Base-by-base conservation (phyloP, 2,329 filamentous ascomycete species). In the Colletotrichum navitas region DNA sequence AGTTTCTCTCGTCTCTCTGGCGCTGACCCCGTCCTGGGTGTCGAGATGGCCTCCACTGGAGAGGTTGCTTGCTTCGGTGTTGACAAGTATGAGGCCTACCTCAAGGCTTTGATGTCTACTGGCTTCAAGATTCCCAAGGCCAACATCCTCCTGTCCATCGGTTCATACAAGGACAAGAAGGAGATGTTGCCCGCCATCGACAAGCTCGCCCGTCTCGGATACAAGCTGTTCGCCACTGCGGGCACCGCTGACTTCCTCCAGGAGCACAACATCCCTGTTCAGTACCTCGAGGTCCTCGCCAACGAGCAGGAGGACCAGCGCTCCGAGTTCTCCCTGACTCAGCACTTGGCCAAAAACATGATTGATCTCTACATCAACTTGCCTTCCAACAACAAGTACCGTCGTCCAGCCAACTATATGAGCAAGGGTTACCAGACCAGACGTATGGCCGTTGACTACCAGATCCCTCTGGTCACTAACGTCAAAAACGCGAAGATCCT, bases 341-440 rank as follows among this genome's bases (percentile, higher is more conserved):
- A 98, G 84, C 95, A 98, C 85, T 85, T 99, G 83, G 93, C 95
- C 70, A 98, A 97, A 85, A 98, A 98, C 85, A 91, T 96, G 82
- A 99, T 99, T 78, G 95, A 98, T 81, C 85, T 99, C 72, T 99
- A 99, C 86, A 98, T 99, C 90, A 99, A 99, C 83, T 83, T 99
- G 83, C 96, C 96, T n/a, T 98, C 96, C 16, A 97, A 90, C 89
- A 99, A 99, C 86, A 93, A 95, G 82, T 99, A 97, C 88, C 91
- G 96, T 77, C 91, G 96, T 76, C 96, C 96, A 41, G 96, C 96
- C 77, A 99, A 94, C 86, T 99, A 98, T 84, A 97, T 99, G 92
- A 97, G 93, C 83, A 96, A 96, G 85, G 96, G 96, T 72, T 99
- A 99, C 85, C 92, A 93, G 79, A 98, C 96, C 67, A 91, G 96